A percentile compares a stretch with the other conserved stretches of the same genome.
Conservation (phyloP, 345 rosid species). For the Camelina laxa region DNA sequence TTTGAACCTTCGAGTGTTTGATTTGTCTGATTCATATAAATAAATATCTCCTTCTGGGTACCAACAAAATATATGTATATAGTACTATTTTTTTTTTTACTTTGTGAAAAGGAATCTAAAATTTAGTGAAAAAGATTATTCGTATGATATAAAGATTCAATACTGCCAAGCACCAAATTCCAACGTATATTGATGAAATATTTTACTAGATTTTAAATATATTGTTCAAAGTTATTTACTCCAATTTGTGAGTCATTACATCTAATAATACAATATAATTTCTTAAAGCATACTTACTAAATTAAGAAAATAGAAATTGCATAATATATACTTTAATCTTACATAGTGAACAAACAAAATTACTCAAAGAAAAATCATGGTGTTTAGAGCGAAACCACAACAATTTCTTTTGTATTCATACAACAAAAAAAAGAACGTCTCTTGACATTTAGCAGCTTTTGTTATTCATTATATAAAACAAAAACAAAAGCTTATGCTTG, state of each 20-base stretch:
- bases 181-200: neutral
- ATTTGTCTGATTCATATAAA: neutral
- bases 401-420: neutral
- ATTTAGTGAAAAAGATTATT: neutral
- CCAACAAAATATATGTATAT: neutral
- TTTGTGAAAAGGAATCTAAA: neutral
- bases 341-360: neutral
- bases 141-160: neutral
- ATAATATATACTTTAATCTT: neutral
- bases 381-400: neutral
- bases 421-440: neutral
- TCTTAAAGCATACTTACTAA: neutral
- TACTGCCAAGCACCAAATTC: neutral
- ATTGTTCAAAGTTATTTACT: neutral
- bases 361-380: neutral
- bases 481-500: conserved; percentile 24
- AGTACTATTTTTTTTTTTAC: neutral
- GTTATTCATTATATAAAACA: conserved; percentile 27
- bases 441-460: neutral
- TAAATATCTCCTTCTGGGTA: neutral
- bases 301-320: neutral
- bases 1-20: neutral
- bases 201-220: neutral
- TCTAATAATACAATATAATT: too few relatives aligned
- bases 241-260: neutral